Base-by-base conservation (phyloP, 257 asterid species). In the Capsicum baccatum region DNA sequence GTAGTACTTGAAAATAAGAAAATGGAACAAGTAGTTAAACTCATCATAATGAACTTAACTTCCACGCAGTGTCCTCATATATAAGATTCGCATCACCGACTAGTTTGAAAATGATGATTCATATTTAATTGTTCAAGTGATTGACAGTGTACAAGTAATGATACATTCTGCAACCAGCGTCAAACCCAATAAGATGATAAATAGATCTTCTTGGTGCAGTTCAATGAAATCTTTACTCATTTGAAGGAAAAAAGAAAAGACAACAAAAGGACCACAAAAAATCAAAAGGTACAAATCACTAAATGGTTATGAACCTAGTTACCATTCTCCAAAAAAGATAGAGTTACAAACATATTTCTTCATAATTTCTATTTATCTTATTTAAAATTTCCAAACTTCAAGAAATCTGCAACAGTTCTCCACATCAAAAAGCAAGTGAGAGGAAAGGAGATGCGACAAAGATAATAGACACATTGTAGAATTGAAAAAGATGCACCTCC, bases 401-500 rank as follows among this genome's bases (percentile, higher is more conserved):
- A 55, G 52, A 84, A 55, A 58, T 59, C 44, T 62, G 56, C 71
- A 52, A 66, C 57, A 60, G 35, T 54, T 59, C 13, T 50, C 81
- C 83, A 69, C 57, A 58, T 62, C 26, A 47, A 70, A 79, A 83
- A 60, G 50, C 78, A 83, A 10, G 56, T 64, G 69, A 79, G 55
- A 7, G 19, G 68, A 87, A 70, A 64, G 19, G 50, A 78, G 33
- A 54, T 78, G 14, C 55, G 81, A 50, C 47, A 76, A 74, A 74
- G 81, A 76, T 62, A 47, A 73, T n/a, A 82, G 79, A 37, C 6
- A 26, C 48, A 66, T 33, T 82, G 52, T 48, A 67, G 60, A 82
- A 37, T 37, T 48, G 60, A 82, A 71, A 85, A 48, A 57, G 21
- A 83, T 88, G 68, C 83, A 94, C 98, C 99, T 92, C 95, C 89